Evolutionary conservation across 192 early-diverging fungal species (phyloP).

Genomic region (Linnemannia zychae): DNA sequence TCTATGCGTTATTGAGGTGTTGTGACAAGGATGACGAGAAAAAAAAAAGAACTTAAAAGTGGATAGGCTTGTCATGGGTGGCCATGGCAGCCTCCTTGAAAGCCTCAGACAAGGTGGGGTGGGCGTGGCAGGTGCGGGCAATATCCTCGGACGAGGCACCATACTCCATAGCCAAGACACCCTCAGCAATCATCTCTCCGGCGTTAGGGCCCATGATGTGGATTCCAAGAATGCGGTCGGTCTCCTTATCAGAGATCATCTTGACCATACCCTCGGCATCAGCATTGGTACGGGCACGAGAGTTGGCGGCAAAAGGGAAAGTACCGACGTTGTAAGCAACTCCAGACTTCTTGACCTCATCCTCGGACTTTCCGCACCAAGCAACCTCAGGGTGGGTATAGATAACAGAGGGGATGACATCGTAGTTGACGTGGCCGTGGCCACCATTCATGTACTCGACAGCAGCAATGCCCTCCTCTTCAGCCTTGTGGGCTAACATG

Average conservation of each 20-base stretch:
- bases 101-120: slow-evolving; percentile 96
- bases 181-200: slow-evolving; percentile 99
- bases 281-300: slow-evolving; percentile 96
- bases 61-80: slow-evolving; percentile 84
- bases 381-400: slow-evolving; percentile 99
- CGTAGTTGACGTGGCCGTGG: slow-evolving; percentile 99
- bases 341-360: slow-evolving; percentile 89
- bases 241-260: slow-evolving; percentile 95
- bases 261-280: slow-evolving; percentile 96
- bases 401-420: slow-evolving; percentile 97
- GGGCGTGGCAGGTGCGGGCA: slow-evolving; percentile 97
- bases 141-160: slow-evolving; percentile 98
- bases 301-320: slow-evolving; percentile 98
- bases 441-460: slow-evolving; percentile 93
- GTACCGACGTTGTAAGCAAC: slow-evolving; percentile 91
- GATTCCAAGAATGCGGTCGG: slow-evolving; percentile 95
- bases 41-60: slow-evolving; percentile 65
- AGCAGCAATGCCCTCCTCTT: slow-evolving; percentile 99
- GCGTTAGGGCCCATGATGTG: slow-evolving; percentile 99
- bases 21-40: neutral
- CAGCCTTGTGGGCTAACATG: slow-evolving; percentile 99
- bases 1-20: slow-evolving; percentile 3
- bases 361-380: slow-evolving; percentile 98
- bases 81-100: slow-evolving; percentile 99
- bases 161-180: slow-evolving; percentile 97